Evolutionary conservation across 306 rosid species (phyloP).

Genomic region (Cucurbita argyrosperma): DNA sequence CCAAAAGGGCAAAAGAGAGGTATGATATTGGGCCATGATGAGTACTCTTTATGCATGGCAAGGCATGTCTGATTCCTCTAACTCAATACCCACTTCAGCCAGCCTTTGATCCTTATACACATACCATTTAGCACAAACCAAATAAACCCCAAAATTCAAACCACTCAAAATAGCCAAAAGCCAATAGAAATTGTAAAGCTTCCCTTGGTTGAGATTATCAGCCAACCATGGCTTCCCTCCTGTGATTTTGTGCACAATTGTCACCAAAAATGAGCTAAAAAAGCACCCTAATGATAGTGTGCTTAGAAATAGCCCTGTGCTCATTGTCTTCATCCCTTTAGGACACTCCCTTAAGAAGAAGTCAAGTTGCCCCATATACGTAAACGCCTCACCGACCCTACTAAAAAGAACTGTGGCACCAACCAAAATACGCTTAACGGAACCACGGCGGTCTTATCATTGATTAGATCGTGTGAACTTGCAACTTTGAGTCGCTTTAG

Average conservation of each 20-base stretch:
- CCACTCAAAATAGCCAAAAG: constrained; percentile 55
- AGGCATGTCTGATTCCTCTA: constrained; percentile 30
- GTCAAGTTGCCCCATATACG: constrained; percentile 68
- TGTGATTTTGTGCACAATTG: constrained; percentile 51
- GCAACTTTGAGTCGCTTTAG: neutral
- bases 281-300: constrained; percentile 74
- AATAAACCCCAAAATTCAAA: constrained; percentile 41
- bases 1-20: neutral
- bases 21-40: neutral
- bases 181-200: constrained; percentile 77
- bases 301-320: constrained; percentile 83
- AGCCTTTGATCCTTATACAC: constrained; percentile 73
- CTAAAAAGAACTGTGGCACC: constrained; percentile 67
- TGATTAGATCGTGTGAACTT: neutral
- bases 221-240: constrained; percentile 64
- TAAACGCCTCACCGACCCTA: constrained; percentile 81
- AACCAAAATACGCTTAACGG: constrained; percentile 57
- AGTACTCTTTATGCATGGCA: constrained; percentile 21
- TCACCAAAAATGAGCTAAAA: constrained; percentile 57
- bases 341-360: constrained; percentile 88
- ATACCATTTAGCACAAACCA: constrained; percentile 66
- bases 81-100: constrained; percentile 43
- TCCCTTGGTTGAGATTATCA: constrained; percentile 58
- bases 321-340: constrained; percentile 91
- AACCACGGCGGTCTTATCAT: neutral